Percentiles rank a stretch among this genome's conserved stretches.
phyloP scores from a whole-genome alignment of 352 stramenopile genomes.

The Phytopythium cucurbitacearum region DNA sequence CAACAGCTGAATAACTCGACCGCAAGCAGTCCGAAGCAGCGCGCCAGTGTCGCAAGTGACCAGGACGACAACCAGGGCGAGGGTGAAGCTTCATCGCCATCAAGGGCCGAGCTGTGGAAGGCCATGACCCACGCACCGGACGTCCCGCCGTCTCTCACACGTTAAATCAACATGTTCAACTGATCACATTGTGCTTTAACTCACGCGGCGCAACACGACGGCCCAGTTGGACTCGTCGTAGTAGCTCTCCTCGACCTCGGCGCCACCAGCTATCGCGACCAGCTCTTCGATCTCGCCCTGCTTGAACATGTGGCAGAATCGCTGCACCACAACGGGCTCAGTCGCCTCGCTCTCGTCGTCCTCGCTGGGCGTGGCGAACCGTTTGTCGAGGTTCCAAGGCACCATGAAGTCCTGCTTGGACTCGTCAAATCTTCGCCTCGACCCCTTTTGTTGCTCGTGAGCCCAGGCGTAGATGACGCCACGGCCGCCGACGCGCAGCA shows the following conservation, averaged over 20 bases:
- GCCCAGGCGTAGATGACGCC: conserved; percentile 87
- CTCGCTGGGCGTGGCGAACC: conserved; percentile 27
- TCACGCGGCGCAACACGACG: conserved; percentile 60
- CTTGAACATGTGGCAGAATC: conserved; percentile 90
- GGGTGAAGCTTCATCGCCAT: background rate
- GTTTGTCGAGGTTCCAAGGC: conserved; percentile 84
- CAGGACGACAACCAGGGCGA: background rate
- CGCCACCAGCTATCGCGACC: conserved; percentile 53
- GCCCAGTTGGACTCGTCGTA: conserved; percentile 88
- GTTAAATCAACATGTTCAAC: background rate
- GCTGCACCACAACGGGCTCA: conserved; percentile 57
- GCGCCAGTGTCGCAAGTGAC: background rate
- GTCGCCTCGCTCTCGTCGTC: conserved; percentile 6
- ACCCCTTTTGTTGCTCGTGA: conserved; percentile 75
- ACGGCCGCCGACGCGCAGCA: conserved; percentile 60
- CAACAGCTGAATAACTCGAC: conserved; percentile 5
- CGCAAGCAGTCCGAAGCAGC: conserved; percentile 3
- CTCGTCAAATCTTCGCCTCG: conserved; percentile 68
- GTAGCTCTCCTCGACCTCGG: conserved; percentile 66
- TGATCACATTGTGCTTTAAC: conserved; percentile 13
- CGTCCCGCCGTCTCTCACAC: background rate
- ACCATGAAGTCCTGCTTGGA: conserved; percentile 84
- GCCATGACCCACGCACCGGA: conserved; percentile 20
- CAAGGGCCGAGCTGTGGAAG: conserved; percentile 24
- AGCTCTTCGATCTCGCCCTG: conserved; percentile 75